Evolutionary conservation across 2,329 filamentous ascomycete genomes (phyloP), one percentile per base, ranked within the genome.

Genomic region (Truncatella angustata): DNA sequence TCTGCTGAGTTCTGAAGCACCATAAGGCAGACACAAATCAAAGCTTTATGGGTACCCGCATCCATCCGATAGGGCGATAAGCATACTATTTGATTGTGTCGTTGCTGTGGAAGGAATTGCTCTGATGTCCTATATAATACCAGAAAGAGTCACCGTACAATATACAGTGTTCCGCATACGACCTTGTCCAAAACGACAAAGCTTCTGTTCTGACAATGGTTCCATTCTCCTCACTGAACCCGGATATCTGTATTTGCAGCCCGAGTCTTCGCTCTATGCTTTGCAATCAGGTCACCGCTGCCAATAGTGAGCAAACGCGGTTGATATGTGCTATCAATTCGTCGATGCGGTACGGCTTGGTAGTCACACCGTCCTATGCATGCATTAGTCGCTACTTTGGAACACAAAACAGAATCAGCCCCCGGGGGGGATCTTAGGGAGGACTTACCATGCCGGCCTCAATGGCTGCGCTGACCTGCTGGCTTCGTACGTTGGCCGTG

Each of bases 321-420:
- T 57, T 51, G 10, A 65, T 63, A 44, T 65, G 57, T 24, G 59
- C 51, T 21, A 65, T 63, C 32, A 63, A 56, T 30, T 63, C 61
- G 6, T 62, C 53, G 11, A 65, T 63, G 4, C 55, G 50, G 24
- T 63, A 65, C 2, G 62, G 62, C 36, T 65, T 65, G 20, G 61
- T 65, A 11, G 62, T 63, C 9, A 65, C 59, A 18, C 62, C 61
- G 18, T 65, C 62, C 62, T 64, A 28, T 1, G 5, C 26, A 11
- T 44, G 7, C 2, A 24, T 44, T 44, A 44, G 40, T n/a, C 11
- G 20, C 23, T 14, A 44, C 24, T 6, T 44, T n/a, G n/a, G n/a
- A n/a, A n/a, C n/a, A n/a, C n/a, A n/a, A n/a, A n/a, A n/a, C n/a
- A n/a, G n/a, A n/a, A n/a, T n/a, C n/a, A n/a, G n/a, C n/a, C 11